These are phyloP conservation scores for Ustilago trichophora DNA, from an alignment of 1,284 basidiomycete species.

Conservation along the genomic window DNA sequence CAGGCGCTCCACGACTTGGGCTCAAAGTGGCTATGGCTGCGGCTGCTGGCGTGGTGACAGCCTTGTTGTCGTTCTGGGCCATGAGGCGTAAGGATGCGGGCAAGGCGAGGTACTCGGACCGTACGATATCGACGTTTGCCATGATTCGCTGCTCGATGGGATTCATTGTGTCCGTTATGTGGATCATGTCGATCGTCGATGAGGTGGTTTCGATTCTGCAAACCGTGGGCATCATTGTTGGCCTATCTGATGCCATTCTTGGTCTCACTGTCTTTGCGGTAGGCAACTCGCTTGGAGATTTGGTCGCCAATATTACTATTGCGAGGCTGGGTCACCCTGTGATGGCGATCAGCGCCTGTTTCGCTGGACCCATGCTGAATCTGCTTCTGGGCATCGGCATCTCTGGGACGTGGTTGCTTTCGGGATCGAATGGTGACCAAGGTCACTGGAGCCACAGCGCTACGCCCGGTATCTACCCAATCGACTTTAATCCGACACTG, in stretches of 20 bases:
- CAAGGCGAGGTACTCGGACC: slow-evolving; percentile 32
- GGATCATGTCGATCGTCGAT: slow-evolving; percentile 64
- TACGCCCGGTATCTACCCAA: slow-evolving; percentile 69
- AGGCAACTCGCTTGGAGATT: slow-evolving; percentile 93
- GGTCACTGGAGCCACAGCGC: slow-evolving; percentile 20
- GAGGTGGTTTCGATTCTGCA: slow-evolving; percentile 68
- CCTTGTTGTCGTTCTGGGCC: slow-evolving; percentile 17
- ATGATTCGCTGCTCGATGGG: slow-evolving; percentile 55
- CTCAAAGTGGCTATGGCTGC: slow-evolving; percentile 24
- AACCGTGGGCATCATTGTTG: slow-evolving; percentile 91
- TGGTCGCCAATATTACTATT: slow-evolving; percentile 92
- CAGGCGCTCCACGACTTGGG: slow-evolving; percentile 9
- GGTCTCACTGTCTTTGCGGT: slow-evolving; percentile 95
- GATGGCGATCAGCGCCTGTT: slow-evolving; percentile 82
- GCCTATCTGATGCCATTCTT: slow-evolving; percentile 95
- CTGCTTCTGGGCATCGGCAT: slow-evolving; percentile 88
- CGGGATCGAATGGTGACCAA: slow-evolving; percentile 12
- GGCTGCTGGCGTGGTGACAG: slow-evolving; percentile 3
- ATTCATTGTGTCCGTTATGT: slow-evolving; percentile 59
- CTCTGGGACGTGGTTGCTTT: slow-evolving; percentile 70
- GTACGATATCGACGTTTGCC: slow-evolving; percentile 19
- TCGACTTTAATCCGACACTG: slow-evolving; percentile 83
- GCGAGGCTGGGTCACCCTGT: slow-evolving; percentile 61
- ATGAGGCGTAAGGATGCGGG: slow-evolving; percentile 33
- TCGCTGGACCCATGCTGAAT: slow-evolving; percentile 95